phyloP scores from a whole-genome alignment of 306 rosid species.

The Dryas alaskensis region DNA sequence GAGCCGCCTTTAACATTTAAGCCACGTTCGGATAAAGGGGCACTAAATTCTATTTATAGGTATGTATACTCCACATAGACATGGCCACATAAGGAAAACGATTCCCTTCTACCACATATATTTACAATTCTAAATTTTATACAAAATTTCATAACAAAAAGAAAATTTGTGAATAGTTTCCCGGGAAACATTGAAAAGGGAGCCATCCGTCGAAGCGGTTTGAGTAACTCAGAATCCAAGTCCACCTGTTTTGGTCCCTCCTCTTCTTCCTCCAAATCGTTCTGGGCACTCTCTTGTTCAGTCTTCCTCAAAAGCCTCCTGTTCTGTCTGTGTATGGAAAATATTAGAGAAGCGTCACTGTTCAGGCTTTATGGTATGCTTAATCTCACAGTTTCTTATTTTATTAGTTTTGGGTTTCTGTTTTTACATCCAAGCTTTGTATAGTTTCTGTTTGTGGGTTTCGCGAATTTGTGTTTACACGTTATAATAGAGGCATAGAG shows the following conservation, averaged over 20 bases:
- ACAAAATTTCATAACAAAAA: background rate
- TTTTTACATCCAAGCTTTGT: slow-evolving; percentile 5
- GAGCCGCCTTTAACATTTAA: slow-evolving; percentile 35
- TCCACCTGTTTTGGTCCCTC: slow-evolving; percentile 25
- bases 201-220: slow-evolving; percentile 40
- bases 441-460: slow-evolving; percentile 18
- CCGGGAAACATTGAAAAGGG: slow-evolving; percentile 41
- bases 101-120: background rate
- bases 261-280: background rate
- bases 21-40: slow-evolving; percentile 22
- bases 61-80: background rate
- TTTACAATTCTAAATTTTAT: background rate
- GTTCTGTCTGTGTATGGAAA: slow-evolving; percentile 2
- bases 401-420: slow-evolving; percentile 15
- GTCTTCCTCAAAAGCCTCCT: background rate
- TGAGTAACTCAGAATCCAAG: slow-evolving; percentile 35
- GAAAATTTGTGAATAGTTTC: slow-evolving; percentile 18
- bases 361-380: slow-evolving; percentile 20
- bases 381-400: slow-evolving; percentile 6
- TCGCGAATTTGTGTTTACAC: slow-evolving; percentile 6
- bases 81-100: background rate
- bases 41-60: background rate
- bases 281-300: slow-evolving; percentile 7
- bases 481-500: background rate
- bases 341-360: slow-evolving; percentile 4